phyloP scores from a whole-genome alignment of 2,329 filamentous ascomycete species.

The Trichothecium sympodiale region DNA sequence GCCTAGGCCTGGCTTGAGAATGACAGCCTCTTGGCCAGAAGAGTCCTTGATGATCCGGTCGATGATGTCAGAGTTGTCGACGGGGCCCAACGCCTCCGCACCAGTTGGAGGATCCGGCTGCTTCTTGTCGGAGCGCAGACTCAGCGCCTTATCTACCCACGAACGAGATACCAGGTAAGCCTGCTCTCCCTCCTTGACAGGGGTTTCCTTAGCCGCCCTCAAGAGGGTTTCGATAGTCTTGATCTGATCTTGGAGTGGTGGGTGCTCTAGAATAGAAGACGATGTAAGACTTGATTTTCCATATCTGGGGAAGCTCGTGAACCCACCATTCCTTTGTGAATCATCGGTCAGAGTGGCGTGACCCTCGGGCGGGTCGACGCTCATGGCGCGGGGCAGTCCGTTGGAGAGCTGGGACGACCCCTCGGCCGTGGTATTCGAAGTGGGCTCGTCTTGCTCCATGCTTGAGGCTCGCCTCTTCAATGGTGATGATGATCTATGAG shows the following conservation, averaged over 20 bases:
- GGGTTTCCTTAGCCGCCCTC: conserved; percentile 36
- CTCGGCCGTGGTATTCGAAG: conserved; percentile 26
- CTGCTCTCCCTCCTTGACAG: conserved; percentile 58
- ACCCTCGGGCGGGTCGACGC: conserved; percentile 23
- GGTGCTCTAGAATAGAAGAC: conserved; percentile 13
- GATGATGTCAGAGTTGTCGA: conserved; percentile 81
- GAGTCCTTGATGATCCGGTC: conserved; percentile 45
- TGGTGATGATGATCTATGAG: conserved; percentile 52
- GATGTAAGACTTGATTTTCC: conserved; percentile 1
- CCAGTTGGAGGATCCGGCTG: conserved; percentile 18
- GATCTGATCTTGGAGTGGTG: conserved; percentile 49
- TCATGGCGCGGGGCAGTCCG: conserved; percentile 27
- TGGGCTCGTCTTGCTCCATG: conserved; percentile 40
- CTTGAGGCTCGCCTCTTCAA: conserved; percentile 53
- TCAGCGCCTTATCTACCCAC: conserved; percentile 68
- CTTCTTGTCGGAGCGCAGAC: conserved; percentile 49
- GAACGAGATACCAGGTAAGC: conserved; percentile 68
- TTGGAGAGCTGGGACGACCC: conserved; percentile 3
- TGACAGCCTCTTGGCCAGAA: conserved; percentile 49
- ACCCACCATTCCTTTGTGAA: no score
- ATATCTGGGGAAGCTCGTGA: no score
- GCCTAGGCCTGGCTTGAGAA: conserved; percentile 58
- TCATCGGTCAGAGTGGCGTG: not conserved
- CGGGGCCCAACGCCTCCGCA: conserved; percentile 52
- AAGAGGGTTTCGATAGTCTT: conserved; percentile 55